Percentiles rank a stretch among this genome's conserved stretches.
phyloP scores from a whole-genome alignment of 2,329 filamentous ascomycete species.

The Metarhizium robertsii region DNA sequence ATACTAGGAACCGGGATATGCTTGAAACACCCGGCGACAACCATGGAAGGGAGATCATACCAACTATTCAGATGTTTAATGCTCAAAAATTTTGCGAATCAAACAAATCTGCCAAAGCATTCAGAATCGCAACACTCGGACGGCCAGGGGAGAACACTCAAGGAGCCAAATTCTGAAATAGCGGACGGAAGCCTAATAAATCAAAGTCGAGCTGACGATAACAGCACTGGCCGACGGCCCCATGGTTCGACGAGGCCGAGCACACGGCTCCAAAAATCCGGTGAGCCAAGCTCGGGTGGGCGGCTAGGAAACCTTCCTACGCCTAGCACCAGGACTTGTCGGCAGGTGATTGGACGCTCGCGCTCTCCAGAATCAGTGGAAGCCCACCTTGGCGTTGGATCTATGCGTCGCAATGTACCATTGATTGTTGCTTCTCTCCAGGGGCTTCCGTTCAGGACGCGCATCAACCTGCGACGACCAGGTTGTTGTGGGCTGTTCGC shows the following conservation, averaged over 20 bases:
- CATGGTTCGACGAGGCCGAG: neutral
- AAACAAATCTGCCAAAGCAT: neutral
- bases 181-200: too few relatives aligned
- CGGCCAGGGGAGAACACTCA: too few relatives aligned
- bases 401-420: neutral
- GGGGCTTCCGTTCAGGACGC: neutral
- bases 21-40: neutral
- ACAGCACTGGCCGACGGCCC: too few relatives aligned
- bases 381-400: neutral
- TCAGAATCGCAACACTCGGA: too few relatives aligned
- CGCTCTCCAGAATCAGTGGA: neutral
- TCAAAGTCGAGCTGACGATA: too few relatives aligned
- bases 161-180: too few relatives aligned
- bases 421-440: neutral
- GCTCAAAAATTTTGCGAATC: neutral
- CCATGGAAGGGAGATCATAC: neutral
- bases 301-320: neutral
- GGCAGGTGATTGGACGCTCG: neutral
- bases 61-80: neutral
- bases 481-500: neutral
- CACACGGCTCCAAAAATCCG: neutral
- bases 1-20: neutral
- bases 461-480: slow-evolving; percentile 2
- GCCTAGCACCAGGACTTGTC: neutral
- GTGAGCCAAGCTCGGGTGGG: neutral